These are phyloP conservation scores for Euphrasia confusa DNA, from an alignment of 257 asterid genomes.

Conservation along the genomic window DNA sequence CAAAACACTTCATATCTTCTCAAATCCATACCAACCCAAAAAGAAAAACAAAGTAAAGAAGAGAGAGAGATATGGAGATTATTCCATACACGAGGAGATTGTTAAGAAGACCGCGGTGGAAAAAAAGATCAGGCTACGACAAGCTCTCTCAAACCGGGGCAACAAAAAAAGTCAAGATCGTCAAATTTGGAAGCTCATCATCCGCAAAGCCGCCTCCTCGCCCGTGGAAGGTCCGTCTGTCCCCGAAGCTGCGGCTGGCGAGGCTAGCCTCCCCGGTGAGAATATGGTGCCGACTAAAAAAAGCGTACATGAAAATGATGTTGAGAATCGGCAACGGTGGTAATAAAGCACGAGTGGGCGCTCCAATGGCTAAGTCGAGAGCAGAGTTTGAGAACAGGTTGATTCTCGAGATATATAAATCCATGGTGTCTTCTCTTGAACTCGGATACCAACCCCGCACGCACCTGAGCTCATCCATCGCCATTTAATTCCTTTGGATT, in stretches of 20 bases:
- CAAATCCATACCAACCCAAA: too few species aligned
- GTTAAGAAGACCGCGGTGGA: constrained; percentile 21
- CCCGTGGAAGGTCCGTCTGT: constrained; percentile 33
- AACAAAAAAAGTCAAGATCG: constrained; percentile 20
- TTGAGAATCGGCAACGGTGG: constrained; percentile 30
- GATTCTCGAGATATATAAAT: constrained; percentile 69
- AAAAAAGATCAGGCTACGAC: constrained; percentile 32
- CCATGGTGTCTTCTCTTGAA: constrained; percentile 55
- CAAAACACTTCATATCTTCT: too few species aligned
- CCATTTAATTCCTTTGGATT: too few species aligned
- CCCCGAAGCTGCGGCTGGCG: constrained; percentile 33
- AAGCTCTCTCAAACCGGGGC: constrained; percentile 21
- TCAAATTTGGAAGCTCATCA: constrained; percentile 25
- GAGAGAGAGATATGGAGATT: constrained; percentile 25
- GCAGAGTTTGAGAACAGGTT: constrained; percentile 59
- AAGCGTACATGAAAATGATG: constrained; percentile 42
- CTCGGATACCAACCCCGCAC: constrained; percentile 29
- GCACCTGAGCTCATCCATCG: too few species aligned
- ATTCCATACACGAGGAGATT: constrained; percentile 18
- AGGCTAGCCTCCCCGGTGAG: constrained; percentile 35
- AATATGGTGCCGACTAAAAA: constrained; percentile 36
- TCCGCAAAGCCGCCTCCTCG: constrained; percentile 9
- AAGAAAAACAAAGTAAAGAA: too few species aligned
- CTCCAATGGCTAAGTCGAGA: constrained; percentile 20
- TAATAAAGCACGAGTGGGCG: constrained; percentile 18